Percentiles rank a stretch among this genome's conserved stretches.
Evolutionary conservation across 108 stramenopile species (phyloP).

Genomic region (Nitzschia inconspicua): DNA sequence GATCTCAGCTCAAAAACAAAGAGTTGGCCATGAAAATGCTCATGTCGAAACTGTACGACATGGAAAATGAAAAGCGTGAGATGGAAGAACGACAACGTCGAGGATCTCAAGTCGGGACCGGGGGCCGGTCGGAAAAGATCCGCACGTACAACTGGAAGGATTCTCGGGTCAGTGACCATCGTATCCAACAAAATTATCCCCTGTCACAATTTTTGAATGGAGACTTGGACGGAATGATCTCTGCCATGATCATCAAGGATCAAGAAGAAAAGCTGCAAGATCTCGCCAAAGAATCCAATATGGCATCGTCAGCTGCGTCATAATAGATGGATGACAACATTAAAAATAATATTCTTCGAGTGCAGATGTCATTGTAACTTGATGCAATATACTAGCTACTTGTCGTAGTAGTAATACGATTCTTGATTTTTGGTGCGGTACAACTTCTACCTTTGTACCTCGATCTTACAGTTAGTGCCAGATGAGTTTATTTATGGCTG

Average conservation of each 20-base stretch:
- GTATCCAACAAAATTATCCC: constrained; percentile 85
- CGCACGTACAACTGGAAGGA: constrained; percentile 99
- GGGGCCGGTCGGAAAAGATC: constrained; percentile 93
- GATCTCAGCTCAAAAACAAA: constrained; percentile 95
- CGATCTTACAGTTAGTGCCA: too few relatives aligned
- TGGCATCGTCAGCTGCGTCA: too few relatives aligned
- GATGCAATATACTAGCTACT: too few relatives aligned
- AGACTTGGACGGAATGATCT: constrained; percentile 75
- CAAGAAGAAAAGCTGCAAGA: constrained; percentile 72
- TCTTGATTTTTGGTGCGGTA: too few relatives aligned
- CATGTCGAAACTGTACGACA: constrained; percentile 81
- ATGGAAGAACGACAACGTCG: constrained; percentile 75
- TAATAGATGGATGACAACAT: too few relatives aligned
- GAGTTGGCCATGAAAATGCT: constrained; percentile 94
- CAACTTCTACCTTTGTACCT: too few relatives aligned
- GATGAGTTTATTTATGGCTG: too few relatives aligned
- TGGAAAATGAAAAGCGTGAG: constrained; percentile 82
- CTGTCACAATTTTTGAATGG: constrained; percentile 69
- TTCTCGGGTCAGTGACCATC: constrained; percentile 92
- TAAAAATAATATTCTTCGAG: too few relatives aligned
- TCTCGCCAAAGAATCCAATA: constrained; percentile 8
- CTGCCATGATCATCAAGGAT: constrained; percentile 75
- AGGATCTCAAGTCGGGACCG: constrained; percentile 90
- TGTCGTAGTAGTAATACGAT: too few relatives aligned
- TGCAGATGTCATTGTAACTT: too few relatives aligned